These are phyloP conservation scores for Boletellus emodensis DNA, from an alignment of 768 basidiomycete species.

Conservation along the genomic window DNA sequence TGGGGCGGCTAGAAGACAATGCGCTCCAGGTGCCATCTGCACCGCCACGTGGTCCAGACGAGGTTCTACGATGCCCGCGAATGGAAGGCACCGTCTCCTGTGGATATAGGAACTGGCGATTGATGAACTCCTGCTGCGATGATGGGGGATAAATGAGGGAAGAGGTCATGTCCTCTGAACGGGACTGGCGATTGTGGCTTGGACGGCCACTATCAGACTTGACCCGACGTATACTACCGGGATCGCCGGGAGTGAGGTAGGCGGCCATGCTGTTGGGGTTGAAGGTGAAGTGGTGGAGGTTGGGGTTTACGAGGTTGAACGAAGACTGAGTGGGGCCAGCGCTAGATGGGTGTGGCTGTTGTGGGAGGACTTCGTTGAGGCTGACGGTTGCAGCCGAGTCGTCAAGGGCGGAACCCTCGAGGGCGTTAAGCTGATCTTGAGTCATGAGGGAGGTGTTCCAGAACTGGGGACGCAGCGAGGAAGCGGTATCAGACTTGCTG, in stretches of 20 bases:
- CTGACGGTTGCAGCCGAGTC: slow-evolving; percentile 30
- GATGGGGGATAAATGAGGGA: slow-evolving; percentile 31
- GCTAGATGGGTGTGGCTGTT: slow-evolving; percentile 26
- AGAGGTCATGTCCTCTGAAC: slow-evolving; percentile 57
- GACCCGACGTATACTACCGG: slow-evolving; percentile 42
- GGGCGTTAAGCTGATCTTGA: slow-evolving; percentile 32
- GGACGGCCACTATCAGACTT: slow-evolving; percentile 45
- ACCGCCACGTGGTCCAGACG: slow-evolving; percentile 36
- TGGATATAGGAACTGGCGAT: slow-evolving; percentile 42
- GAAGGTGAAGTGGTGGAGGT: slow-evolving; percentile 34
- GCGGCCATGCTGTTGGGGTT: slow-evolving; percentile 36
- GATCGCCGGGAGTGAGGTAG: slow-evolving; percentile 35
- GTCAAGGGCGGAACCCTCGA: slow-evolving; percentile 38
- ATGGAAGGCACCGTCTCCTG: slow-evolving; percentile 34
- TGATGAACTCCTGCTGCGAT: slow-evolving; percentile 42
- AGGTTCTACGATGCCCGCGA: slow-evolving; percentile 42
- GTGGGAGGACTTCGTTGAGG: slow-evolving; percentile 28
- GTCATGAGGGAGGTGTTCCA: slow-evolving; percentile 45
- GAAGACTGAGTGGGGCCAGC: slow-evolving; percentile 23
- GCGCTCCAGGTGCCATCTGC: slow-evolving; percentile 32
- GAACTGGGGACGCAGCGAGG: slow-evolving; percentile 45
- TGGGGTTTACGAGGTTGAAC: slow-evolving; percentile 26
- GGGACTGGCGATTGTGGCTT: slow-evolving; percentile 48
- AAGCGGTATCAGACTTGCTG: slow-evolving; percentile 57
- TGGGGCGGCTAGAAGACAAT: slow-evolving; percentile 40